A percentile compares a stretch with the other conserved stretches of the same genome.
Conservation (phyloP, 164 flowering plant genomes). For the Sextonia rubra region DNA sequence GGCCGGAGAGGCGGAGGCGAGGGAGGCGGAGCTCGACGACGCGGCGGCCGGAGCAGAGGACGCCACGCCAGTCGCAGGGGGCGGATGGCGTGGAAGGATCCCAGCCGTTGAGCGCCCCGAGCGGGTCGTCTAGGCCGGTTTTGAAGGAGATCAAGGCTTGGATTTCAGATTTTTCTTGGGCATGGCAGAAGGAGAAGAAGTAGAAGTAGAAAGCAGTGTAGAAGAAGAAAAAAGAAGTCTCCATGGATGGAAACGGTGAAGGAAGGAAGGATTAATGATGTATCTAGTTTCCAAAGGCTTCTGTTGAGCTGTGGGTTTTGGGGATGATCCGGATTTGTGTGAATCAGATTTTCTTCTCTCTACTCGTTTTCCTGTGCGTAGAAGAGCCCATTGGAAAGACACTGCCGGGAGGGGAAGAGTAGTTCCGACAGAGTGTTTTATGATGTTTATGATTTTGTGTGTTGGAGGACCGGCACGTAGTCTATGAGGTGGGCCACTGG, state of each 20-base stretch:
- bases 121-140: slow-evolving; percentile 59
- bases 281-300: no score
- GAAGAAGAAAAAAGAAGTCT: slow-evolving; percentile 11
- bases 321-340: no score
- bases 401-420: no score
- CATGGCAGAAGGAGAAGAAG: slow-evolving; percentile 1
- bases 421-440: no score
- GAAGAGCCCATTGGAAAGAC: no score
- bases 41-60: slow-evolving; percentile 39
- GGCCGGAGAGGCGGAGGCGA: slow-evolving; percentile 56
- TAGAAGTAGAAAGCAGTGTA: slow-evolving; percentile 9
- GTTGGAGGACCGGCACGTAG: no score
- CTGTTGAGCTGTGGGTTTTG: no score
- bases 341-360: no score
- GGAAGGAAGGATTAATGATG: no score
- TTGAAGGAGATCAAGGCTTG: slow-evolving; percentile 49
- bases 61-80: slow-evolving; percentile 94
- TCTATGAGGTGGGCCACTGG: no score
- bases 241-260: background rate
- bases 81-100: slow-evolving; percentile 53
- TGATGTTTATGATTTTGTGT: no score
- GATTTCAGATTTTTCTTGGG: slow-evolving; percentile 5
- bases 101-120: slow-evolving; percentile 64
- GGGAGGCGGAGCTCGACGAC: slow-evolving; percentile 81
- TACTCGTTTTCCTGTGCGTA: no score